Percentiles rank a stretch among this genome's conserved stretches.
Conservation (phyloP, 805 yeast genomes). For the Metschnikowia gelsemii region DNA sequence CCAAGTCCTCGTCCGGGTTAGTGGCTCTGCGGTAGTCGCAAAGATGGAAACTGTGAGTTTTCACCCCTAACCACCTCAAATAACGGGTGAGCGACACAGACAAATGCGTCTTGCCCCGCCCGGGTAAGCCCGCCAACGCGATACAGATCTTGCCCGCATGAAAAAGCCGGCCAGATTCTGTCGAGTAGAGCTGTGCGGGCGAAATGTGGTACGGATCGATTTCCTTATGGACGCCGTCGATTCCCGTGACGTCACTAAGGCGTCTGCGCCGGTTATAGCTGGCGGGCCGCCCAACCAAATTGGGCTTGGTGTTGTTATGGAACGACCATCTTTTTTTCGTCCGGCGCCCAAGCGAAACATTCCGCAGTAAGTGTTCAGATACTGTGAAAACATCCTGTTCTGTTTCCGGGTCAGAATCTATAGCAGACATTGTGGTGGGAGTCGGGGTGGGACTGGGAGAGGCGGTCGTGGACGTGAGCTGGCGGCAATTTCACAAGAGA, state of each 20-base stretch:
- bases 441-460: too few relatives aligned
- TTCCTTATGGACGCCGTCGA: conserved; percentile 64
- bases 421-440: conserved; percentile 29
- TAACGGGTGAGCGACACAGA: conserved; percentile 90
- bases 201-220: conserved; percentile 65
- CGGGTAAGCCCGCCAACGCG: conserved; percentile 89
- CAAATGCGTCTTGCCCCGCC: conserved; percentile 91
- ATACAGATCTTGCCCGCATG: conserved; percentile 95
- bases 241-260: conserved; percentile 40
- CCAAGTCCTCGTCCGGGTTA: conserved; percentile 45
- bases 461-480: too few relatives aligned
- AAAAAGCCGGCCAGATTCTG: conserved; percentile 87
- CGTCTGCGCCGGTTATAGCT: conserved; percentile 31
- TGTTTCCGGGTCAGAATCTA: conserved; percentile 29
- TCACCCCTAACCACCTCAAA: conserved; percentile 94
- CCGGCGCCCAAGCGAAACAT: conserved; percentile 31
- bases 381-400: conserved; percentile 37
- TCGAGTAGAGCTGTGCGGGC: conserved; percentile 91
- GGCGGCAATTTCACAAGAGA: too few relatives aligned
- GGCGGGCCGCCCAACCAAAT: conserved; percentile 36
- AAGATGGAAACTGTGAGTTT: conserved; percentile 71
- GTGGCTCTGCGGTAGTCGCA: conserved; percentile 80
- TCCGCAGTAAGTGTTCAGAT: conserved; percentile 31
- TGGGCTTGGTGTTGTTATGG: conserved; percentile 37
- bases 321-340: conserved; percentile 46